These are phyloP conservation scores for Claviceps arundinis DNA, from an alignment of 2,329 filamentous ascomycete genomes.

Conservation along the genomic window DNA sequence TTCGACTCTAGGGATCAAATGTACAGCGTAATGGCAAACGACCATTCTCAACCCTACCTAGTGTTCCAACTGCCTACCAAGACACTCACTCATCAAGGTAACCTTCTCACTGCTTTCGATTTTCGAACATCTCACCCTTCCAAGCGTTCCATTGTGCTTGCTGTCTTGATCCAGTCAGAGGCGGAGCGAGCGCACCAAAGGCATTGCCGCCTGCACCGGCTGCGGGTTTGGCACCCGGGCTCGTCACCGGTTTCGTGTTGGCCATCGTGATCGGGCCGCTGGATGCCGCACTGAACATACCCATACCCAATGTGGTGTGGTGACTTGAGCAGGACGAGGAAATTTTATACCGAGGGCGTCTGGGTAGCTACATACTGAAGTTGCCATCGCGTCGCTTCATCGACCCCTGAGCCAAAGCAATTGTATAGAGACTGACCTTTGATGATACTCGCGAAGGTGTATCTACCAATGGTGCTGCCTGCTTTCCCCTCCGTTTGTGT, in stretches of 20 bases:
- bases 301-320: conserved; percentile 7
- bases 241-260: conserved; percentile 32
- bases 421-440: conserved; percentile 23
- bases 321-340: conserved; percentile 18
- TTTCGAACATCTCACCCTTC: no score
- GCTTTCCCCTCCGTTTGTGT: conserved; percentile 10
- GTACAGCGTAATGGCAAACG: conserved; percentile 15
- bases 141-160: no score
- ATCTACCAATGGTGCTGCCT: conserved; percentile 1
- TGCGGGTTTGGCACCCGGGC: conserved; percentile 26
- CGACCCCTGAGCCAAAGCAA: conserved; percentile 19
- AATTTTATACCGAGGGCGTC: conserved; percentile 15
- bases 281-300: conserved; percentile 22
- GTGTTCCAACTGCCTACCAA: neutral
- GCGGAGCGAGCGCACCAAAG: conserved; percentile 56
- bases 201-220: conserved; percentile 60
- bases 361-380: conserved; percentile 13
- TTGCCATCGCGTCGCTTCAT: conserved; percentile 20
- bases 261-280: conserved; percentile 25
- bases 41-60: neutral
- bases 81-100: no score
- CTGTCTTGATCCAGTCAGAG: no score
- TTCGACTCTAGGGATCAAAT: conserved; percentile 17
- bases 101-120: no score
- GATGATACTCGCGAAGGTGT: conserved; percentile 9